phyloP scores from a whole-genome alignment of 1,284 basidiomycete species.

The Athelia psychrophila region DNA sequence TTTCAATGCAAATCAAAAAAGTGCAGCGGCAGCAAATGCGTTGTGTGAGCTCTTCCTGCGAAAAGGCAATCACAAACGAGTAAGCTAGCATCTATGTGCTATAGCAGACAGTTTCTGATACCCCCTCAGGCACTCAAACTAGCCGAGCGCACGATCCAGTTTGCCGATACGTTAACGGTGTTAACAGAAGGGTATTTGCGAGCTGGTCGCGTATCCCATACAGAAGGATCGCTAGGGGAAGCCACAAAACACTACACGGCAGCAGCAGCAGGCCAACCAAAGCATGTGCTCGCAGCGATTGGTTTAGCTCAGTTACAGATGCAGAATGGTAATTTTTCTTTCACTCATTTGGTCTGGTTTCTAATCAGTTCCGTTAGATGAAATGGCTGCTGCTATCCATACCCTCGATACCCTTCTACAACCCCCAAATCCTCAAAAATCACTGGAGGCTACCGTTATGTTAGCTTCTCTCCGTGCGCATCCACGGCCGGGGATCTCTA shows the following conservation, averaged over 20 bases:
- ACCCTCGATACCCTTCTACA: slow-evolving; percentile 82
- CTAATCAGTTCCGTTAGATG: slow-evolving; percentile 43
- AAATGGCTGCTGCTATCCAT: slow-evolving; percentile 79
- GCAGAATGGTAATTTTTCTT: slow-evolving; percentile 58
- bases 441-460: slow-evolving; percentile 82
- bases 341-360: slow-evolving; percentile 3
- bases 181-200: slow-evolving; percentile 80
- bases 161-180: slow-evolving; percentile 80
- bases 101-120: background rate
- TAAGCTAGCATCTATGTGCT: slow-evolving; percentile 19
- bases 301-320: slow-evolving; percentile 87
- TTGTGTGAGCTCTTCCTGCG: slow-evolving; percentile 73
- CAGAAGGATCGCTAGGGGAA: slow-evolving; percentile 55
- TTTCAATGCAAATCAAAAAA: slow-evolving; percentile 76
- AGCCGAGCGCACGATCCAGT: slow-evolving; percentile 90
- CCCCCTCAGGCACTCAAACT: slow-evolving; percentile 74
- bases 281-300: slow-evolving; percentile 75
- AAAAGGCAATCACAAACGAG: slow-evolving; percentile 58
- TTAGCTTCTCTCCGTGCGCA: slow-evolving; percentile 84
- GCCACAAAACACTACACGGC: slow-evolving; percentile 75
- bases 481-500: slow-evolving; percentile 75
- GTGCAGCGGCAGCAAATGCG: slow-evolving; percentile 75
- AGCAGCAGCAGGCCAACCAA: slow-evolving; percentile 73
- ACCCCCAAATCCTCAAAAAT: slow-evolving; percentile 57
- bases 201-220: slow-evolving; percentile 77